Evolutionary conservation across 345 rosid species (phyloP).

Genomic region (Corymbia maculata): DNA sequence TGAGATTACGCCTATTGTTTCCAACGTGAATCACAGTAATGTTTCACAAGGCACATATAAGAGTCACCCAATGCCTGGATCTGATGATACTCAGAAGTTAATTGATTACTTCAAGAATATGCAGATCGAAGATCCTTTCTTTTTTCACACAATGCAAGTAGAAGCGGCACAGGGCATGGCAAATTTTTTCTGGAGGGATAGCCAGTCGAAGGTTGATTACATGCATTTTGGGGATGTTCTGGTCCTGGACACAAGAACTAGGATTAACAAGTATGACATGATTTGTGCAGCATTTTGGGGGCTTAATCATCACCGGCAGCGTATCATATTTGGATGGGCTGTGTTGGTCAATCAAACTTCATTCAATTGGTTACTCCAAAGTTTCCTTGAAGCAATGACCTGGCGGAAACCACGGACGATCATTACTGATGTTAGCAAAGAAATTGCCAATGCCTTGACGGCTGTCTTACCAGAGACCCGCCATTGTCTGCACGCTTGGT

Average conservation of each 20-base stretch:
- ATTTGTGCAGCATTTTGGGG: background rate
- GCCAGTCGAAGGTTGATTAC: background rate
- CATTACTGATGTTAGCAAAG: background rate
- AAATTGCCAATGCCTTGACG: background rate
- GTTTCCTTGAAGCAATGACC: background rate
- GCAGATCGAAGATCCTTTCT: background rate
- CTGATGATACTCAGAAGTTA: background rate
- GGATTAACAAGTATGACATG: background rate
- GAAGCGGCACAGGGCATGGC: background rate
- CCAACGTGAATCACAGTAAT: background rate
- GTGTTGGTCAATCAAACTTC: rapidly evolving
- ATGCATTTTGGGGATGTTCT: background rate
- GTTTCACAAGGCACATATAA: background rate
- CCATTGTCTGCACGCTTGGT: rapidly evolving
- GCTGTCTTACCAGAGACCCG: rapidly evolving
- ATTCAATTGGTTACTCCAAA: background rate
- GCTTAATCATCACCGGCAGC: background rate
- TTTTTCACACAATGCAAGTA: background rate
- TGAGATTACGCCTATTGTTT: background rate
- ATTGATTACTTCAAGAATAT: background rate
- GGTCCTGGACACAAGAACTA: background rate
- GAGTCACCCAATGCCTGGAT: background rate
- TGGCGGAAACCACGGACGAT: background rate
- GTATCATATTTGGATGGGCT: background rate
- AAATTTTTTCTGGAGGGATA: background rate